Conservation (phyloP, 2,329 filamentous ascomycete species). For the Ophiostoma sp. region DNA sequence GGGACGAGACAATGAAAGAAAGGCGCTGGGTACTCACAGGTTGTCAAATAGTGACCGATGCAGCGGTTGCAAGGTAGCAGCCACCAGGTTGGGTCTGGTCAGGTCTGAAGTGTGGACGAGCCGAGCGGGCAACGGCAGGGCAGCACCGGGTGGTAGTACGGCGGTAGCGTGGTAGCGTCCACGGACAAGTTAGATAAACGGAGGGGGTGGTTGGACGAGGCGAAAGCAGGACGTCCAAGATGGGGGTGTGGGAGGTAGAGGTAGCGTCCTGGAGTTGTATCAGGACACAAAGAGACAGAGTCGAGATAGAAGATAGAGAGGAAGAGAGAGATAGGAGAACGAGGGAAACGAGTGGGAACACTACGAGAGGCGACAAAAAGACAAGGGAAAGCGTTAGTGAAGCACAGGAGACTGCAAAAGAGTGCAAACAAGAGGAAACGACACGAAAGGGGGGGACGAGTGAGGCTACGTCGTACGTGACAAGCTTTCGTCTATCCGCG, state of each 20-base stretch:
- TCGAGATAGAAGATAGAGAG: neutral
- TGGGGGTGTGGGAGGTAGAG: neutral
- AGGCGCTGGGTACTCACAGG: slow-evolving; percentile 5
- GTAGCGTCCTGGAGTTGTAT: slow-evolving; percentile 19
- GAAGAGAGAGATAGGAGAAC: neutral
- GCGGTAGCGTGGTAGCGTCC: slow-evolving; percentile 28
- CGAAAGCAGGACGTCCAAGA: neutral
- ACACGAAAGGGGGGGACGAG: neutral
- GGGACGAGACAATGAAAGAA: neutral
- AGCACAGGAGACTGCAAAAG: neutral
- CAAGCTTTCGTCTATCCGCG: slow-evolving; percentile 11
- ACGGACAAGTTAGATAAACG: slow-evolving; percentile 14
- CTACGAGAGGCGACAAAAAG: neutral
- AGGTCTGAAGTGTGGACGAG: neutral
- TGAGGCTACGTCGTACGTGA: slow-evolving; percentile 17
- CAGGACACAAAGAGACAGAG: neutral
- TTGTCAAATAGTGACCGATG: slow-evolving; percentile 8
- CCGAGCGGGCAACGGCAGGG: slow-evolving; percentile 21
- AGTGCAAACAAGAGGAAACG: neutral
- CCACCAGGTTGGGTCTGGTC: slow-evolving; percentile 2
- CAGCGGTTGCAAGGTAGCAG: slow-evolving; percentile 26
- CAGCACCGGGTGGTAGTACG: slow-evolving; percentile 23
- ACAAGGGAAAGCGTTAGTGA: neutral
- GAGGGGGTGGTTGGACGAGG: slow-evolving; percentile 17
- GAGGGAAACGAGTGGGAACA: neutral